Evolutionary conservation across 345 rosid species (phyloP).

Genomic region (Moringa oleifera): DNA sequence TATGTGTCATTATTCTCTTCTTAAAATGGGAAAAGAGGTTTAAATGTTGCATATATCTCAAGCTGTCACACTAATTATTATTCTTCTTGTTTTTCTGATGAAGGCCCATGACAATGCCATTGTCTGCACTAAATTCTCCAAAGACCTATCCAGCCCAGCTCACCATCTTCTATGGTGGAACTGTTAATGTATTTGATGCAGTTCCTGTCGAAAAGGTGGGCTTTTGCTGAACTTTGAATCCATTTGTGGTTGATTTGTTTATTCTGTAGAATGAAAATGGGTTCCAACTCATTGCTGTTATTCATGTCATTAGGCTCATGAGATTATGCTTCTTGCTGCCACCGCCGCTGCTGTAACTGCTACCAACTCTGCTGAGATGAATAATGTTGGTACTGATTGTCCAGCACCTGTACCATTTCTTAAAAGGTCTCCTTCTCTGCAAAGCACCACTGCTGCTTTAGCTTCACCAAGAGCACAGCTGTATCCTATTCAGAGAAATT

Average conservation of each 20-base stretch:
- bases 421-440: slow-evolving; percentile 74
- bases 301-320: slow-evolving; percentile 44
- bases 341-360: slow-evolving; percentile 44
- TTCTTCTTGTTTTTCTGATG: slow-evolving; percentile 7
- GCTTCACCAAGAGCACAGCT: slow-evolving; percentile 49
- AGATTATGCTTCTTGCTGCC: slow-evolving; percentile 60
- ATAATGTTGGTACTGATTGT: slow-evolving; percentile 29
- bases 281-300: not conserved
- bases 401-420: slow-evolving; percentile 54
- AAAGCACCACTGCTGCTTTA: slow-evolving; percentile 51
- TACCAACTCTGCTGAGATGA: slow-evolving; percentile 36
- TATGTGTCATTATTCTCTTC: not conserved
- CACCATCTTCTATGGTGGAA: slow-evolving; percentile 81
- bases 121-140: slow-evolving; percentile 30
- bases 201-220: slow-evolving; percentile 69
- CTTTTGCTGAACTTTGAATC: not conserved
- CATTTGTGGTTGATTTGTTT: no score
- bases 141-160: slow-evolving; percentile 45
- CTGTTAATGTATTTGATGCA: slow-evolving; percentile 60
- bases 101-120: slow-evolving; percentile 30
- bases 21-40: no score
- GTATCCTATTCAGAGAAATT: slow-evolving; percentile 38
- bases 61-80: not conserved
- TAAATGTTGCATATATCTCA: not conserved
- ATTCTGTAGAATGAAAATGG: not conserved